phyloP scores from a whole-genome alignment of 257 asterid genomes.

The Scutellaria galericulata region DNA sequence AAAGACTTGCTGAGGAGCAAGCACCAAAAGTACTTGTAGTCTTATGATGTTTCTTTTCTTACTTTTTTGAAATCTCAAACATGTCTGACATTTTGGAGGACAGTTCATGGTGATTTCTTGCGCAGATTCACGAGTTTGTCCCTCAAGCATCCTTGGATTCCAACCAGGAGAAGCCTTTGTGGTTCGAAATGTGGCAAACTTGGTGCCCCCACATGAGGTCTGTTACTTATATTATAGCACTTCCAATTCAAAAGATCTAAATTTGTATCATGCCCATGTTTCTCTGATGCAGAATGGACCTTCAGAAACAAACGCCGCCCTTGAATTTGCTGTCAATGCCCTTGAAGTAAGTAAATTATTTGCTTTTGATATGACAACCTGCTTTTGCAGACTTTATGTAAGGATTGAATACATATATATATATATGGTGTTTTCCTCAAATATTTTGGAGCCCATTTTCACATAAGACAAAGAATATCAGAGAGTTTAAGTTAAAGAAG shows the following conservation, averaged over 20 bases:
- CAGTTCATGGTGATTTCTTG: conserved; percentile 99
- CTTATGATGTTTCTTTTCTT: neutral
- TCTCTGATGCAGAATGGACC: conserved; percentile 79
- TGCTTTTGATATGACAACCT: neutral
- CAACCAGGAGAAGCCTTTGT: conserved; percentile 97
- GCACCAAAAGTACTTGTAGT: conserved; percentile 71
- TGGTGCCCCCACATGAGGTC: conserved; percentile 91
- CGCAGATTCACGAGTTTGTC: conserved; percentile 98
- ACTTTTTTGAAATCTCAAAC: conserved; percentile 5
- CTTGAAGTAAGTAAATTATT: conserved; percentile 65
- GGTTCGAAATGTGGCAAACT: conserved; percentile 87
- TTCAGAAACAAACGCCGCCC: conserved; percentile 95
- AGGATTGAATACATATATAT: neutral
- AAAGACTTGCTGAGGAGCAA: conserved; percentile 72
- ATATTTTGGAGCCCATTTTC: neutral
- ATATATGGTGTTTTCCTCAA: neutral
- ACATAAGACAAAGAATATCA: neutral
- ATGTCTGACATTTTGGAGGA: conserved; percentile 48
- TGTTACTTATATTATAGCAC: neutral
- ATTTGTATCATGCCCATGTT: no score
- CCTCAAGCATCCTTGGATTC: conserved; percentile 85
- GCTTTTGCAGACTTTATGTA: neutral
- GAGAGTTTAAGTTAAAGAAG: neutral
- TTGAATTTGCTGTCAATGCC: conserved; percentile 89
- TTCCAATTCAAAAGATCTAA: neutral